Percentiles rank a stretch among this genome's conserved stretches.
phyloP scores from a whole-genome alignment of 495 filamentous ascomycete species.

The Trichocladium antarcticum region DNA sequence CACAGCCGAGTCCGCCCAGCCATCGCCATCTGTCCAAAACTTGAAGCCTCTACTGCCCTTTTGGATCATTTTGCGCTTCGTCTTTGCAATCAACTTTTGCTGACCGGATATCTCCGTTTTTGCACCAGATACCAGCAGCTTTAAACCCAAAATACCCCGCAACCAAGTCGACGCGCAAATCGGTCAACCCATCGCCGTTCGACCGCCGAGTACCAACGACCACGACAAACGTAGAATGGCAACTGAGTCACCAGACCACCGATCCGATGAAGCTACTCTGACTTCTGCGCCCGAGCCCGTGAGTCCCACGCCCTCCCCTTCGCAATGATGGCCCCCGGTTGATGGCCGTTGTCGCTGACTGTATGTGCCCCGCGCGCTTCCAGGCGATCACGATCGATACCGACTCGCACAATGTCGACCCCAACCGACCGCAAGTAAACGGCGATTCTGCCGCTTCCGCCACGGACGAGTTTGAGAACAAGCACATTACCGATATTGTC shows the following conservation, averaged over 20 bases:
- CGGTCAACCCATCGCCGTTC: constrained; percentile 8
- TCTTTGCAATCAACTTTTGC: background rate
- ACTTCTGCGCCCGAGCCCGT: constrained; percentile 38
- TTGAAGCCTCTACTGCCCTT: background rate
- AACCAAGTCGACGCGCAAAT: constrained; percentile 14
- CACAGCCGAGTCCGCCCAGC: constrained; percentile 7
- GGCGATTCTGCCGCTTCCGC: constrained; percentile 24
- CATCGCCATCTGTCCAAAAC: constrained; percentile 6
- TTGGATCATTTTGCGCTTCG: constrained; percentile 12
- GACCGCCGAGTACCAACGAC: constrained; percentile 9
- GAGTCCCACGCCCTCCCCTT: constrained; percentile 18
- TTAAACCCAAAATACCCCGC: constrained; percentile 10
- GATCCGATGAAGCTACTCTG: constrained; percentile 42
- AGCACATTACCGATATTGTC: constrained; percentile 40
- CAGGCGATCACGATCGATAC: constrained; percentile 27
- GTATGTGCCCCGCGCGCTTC: constrained; percentile 1
- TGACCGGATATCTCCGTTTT: constrained; percentile 2
- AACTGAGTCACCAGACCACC: constrained; percentile 43
- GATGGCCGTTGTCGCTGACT: constrained; percentile 9
- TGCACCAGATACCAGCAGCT: constrained; percentile 4
- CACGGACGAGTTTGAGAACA: constrained; percentile 39
- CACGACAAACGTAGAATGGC: constrained; percentile 44
- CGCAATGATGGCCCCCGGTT: background rate
- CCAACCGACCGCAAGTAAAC: constrained; percentile 32
- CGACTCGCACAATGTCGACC: constrained; percentile 36